Conservation (phyloP, 108 stramenopile species). For the Stephanodiscus triporus region DNA sequence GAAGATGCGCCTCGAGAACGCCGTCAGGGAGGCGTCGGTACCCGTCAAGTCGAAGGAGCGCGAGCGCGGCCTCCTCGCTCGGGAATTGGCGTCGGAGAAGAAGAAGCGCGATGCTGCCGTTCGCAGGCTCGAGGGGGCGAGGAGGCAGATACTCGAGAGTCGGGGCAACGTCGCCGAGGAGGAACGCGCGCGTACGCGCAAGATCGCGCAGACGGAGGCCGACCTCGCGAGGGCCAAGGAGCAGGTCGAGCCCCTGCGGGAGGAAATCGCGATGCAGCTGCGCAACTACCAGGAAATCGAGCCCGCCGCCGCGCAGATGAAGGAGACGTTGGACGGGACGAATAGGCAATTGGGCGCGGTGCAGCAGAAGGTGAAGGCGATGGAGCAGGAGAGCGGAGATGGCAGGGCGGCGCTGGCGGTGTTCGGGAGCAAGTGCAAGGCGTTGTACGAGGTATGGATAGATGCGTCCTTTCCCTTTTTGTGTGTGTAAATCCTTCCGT, state of each 20-base stretch:
- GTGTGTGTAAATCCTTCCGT: not conserved
- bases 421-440: conserved; percentile 64
- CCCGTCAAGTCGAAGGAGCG: conserved; percentile 57
- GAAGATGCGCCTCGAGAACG: conserved; percentile 62
- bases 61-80: conserved; percentile 44
- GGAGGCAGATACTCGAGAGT: conserved; percentile 61
- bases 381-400: conserved; percentile 54
- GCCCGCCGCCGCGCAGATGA: conserved; percentile 40
- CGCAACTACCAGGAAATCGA: conserved; percentile 61
- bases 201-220: conserved; percentile 54
- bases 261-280: conserved; percentile 33
- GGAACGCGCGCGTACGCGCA: conserved; percentile 49
- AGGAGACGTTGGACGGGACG: conserved; percentile 24
- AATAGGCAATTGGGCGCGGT: conserved; percentile 53
- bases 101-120: conserved; percentile 48
- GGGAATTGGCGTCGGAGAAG: conserved; percentile 41
- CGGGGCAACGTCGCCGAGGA: conserved; percentile 73
- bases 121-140: conserved; percentile 56
- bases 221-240: conserved; percentile 47
- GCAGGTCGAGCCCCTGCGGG: conserved; percentile 38
- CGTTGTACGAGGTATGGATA: conserved; percentile 33
- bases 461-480: conserved; percentile 55
- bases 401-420: conserved; percentile 60
- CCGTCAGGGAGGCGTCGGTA: conserved; percentile 51
- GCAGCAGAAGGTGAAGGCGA: conserved; percentile 41